A percentile compares a stretch with the other conserved stretches of the same genome.
These are phyloP conservation scores for Atkinsonella texensis DNA, from an alignment of 2,329 filamentous ascomycete species.

Conservation along the genomic window DNA sequence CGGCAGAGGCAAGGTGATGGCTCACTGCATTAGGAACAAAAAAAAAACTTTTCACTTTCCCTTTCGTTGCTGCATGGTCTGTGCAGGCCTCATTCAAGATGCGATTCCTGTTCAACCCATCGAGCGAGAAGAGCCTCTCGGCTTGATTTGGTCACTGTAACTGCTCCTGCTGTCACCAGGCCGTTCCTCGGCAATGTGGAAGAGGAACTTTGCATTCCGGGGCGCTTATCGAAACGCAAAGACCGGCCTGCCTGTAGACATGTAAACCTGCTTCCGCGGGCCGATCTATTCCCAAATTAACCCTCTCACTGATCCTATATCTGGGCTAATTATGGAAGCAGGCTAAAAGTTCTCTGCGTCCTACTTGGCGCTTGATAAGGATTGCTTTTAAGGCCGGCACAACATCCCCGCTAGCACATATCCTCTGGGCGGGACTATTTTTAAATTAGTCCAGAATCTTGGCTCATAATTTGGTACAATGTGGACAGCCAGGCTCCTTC, in stretches of 20 bases:
- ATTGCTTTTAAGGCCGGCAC: neutral
- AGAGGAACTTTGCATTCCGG: neutral
- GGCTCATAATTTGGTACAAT: conserved; percentile 7
- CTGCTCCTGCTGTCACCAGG: too few species aligned
- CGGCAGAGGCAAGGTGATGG: too few species aligned
- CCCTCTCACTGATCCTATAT: conserved; percentile 6
- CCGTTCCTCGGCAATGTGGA: neutral
- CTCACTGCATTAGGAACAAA: neutral
- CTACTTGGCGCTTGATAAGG: conserved; percentile 11
- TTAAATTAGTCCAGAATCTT: conserved; percentile 21
- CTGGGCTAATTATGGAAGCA: conserved; percentile 11
- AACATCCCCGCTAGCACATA: neutral
- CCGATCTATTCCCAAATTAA: conserved; percentile 5
- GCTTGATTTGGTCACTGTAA: neutral
- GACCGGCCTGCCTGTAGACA: neutral
- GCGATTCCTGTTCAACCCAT: neutral
- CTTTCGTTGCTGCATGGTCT: neutral
- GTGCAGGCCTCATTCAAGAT: neutral
- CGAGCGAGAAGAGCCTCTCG: neutral
- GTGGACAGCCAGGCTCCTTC: too few species aligned
- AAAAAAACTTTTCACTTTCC: neutral
- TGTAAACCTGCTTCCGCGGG: neutral
- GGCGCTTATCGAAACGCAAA: conserved; percentile 3
- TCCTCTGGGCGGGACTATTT: conserved; percentile 17
- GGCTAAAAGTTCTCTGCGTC: neutral